Evolutionary conservation across 2,329 filamentous ascomycete genomes (phyloP), one percentile per base, ranked within the genome.

Genomic region (Diaporthe sp.): DNA sequence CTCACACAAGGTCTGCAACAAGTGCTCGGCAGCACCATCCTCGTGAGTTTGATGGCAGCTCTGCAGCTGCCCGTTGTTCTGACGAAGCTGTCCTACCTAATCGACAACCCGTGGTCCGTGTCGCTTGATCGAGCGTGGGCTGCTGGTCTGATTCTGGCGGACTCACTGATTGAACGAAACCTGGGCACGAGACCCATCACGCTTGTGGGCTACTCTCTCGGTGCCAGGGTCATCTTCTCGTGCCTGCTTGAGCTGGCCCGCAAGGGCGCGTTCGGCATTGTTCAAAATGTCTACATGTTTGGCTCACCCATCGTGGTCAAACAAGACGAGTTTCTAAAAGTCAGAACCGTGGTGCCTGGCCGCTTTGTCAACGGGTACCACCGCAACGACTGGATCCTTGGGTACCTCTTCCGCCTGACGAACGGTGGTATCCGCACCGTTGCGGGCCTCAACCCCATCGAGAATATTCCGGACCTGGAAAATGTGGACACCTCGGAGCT

Each of bases 81-180:
- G 60, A 96, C 96, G 0, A 99, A 99, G 83, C 90, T 99, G 13
- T 92, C 96, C 0, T 99, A 99, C 82, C 89, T 99, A 28, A 98
- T 99, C 79, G 97, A 99, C 84, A 99, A 99, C 81, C 97, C 97
- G 0, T 99, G 97, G 97, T 95, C 94, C 37, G 96, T 98, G n/a
- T 98, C 97, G 1, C 90, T 98, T 68, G 95, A 97, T 80, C 92
- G 97, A 80, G 97, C 97, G 42, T 96, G 94, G 80, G 90, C 94
- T 74, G 95, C 96, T 10, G 97, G 97, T 4, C 90, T 98, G 63
- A 98, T 99, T 82, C 89, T 99, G 72, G 97, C 97, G 2, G 97
- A 99, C 84, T 98, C 96, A 0, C 87, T 99, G 47, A 94, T 98
- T 76, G 95, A 98, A 80, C 92, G 95, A 67, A 98, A 97, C 82